phyloP scores from a whole-genome alignment of 345 rosid genomes.

The Gossypium rotundifolium region DNA sequence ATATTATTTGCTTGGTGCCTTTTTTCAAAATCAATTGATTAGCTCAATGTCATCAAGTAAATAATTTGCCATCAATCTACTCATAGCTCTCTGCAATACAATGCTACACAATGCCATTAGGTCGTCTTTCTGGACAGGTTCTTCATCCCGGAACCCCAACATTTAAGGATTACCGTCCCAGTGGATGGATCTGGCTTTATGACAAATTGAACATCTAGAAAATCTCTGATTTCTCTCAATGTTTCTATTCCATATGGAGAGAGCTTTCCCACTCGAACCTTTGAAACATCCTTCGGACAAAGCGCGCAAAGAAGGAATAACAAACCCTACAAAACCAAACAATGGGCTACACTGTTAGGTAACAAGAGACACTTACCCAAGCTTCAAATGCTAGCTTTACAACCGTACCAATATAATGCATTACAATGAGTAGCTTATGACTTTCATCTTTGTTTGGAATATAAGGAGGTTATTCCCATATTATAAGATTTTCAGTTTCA shows the following conservation, averaged over 20 bases:
- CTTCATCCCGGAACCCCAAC: slow-evolving; percentile 72
- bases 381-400: neutral
- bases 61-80: neutral
- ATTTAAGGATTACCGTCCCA: slow-evolving; percentile 63
- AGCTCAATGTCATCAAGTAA: neutral
- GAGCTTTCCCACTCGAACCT: slow-evolving; percentile 80
- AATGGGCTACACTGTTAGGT: neutral
- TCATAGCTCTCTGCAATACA: neutral
- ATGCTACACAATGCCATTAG: slow-evolving; percentile 19
- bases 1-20: neutral
- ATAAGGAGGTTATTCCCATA: neutral
- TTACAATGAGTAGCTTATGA: neutral
- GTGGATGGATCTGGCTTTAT: slow-evolving; percentile 68
- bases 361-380: neutral
- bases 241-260: slow-evolving; percentile 76
- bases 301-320: slow-evolving; percentile 73
- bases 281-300: slow-evolving; percentile 71
- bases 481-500: neutral
- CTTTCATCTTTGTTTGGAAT: neutral
- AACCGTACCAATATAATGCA: neutral
- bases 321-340: slow-evolving; percentile 45
- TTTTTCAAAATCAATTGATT: neutral
- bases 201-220: slow-evolving; percentile 57
- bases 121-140: slow-evolving; percentile 73
- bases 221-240: slow-evolving; percentile 59